phyloP scores from a whole-genome alignment of 179 eudicot species.

The Amaranthus tricolor region DNA sequence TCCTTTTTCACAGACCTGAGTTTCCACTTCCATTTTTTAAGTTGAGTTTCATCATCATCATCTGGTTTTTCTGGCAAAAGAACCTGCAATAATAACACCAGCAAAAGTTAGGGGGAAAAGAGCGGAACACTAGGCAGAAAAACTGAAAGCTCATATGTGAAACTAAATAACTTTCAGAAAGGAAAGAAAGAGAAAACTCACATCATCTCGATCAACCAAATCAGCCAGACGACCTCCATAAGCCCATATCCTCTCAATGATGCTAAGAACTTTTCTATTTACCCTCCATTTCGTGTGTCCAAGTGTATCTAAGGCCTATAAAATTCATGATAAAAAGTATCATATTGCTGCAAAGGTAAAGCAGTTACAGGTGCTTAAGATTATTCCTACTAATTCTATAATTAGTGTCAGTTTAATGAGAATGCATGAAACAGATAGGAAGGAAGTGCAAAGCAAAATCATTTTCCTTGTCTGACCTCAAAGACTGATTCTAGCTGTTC shows the following conservation, averaged over 20 bases:
- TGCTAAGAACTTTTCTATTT: constrained; percentile 65
- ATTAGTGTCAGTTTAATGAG: no score
- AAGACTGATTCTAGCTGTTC: constrained; percentile 62
- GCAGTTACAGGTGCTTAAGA: neutral
- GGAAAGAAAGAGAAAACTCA: constrained; percentile 29
- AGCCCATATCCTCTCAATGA: constrained; percentile 88
- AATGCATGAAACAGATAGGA: neutral
- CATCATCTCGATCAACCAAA: constrained; percentile 88
- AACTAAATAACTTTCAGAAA: neutral
- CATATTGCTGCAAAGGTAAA: constrained; percentile 19
- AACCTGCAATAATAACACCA: constrained; percentile 38
- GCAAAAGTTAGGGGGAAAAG: neutral
- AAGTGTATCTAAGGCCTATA: constrained; percentile 89
- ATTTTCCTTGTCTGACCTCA: constrained; percentile 47
- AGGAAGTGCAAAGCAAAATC: neutral
- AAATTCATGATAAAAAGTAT: constrained; percentile 29
- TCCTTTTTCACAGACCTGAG: constrained; percentile 62
- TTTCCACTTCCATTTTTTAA: constrained; percentile 89
- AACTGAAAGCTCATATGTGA: neutral
- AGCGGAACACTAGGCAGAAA: neutral
- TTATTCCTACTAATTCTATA: neutral
- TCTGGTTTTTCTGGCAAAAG: constrained; percentile 85
- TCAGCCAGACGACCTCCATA: constrained; percentile 84
- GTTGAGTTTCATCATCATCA: constrained; percentile 62
- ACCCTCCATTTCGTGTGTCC: constrained; percentile 95